phyloP scores from a whole-genome alignment of 1,139 yeast genomes.

The Candida tetrigidarum region DNA sequence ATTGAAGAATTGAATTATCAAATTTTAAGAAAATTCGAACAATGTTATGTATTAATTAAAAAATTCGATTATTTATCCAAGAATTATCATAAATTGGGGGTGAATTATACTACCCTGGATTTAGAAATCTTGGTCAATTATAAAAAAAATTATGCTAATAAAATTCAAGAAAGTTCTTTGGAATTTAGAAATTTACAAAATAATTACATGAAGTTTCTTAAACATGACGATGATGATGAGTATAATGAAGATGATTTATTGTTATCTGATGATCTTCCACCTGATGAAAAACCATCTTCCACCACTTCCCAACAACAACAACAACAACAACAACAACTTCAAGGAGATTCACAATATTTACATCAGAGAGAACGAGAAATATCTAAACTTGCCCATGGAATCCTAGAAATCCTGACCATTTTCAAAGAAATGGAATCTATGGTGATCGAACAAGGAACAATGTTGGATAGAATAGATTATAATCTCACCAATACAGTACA shows the following conservation, averaged over 20 bases:
- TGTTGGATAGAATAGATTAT: slow-evolving; percentile 90
- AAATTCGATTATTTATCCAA: slow-evolving; percentile 58
- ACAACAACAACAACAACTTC: slow-evolving; percentile 42
- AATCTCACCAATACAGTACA: slow-evolving; percentile 80
- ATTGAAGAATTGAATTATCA: slow-evolving; percentile 79
- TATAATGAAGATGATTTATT: slow-evolving; percentile 9
- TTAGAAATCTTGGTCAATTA: slow-evolving; percentile 73
- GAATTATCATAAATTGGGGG: slow-evolving; percentile 36
- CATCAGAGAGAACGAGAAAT: slow-evolving; percentile 88
- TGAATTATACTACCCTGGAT: slow-evolving; percentile 52
- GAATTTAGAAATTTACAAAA: slow-evolving; percentile 86
- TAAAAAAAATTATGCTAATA: slow-evolving; percentile 82
- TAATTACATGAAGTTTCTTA: slow-evolving; percentile 76
- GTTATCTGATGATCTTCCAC: slow-evolving; percentile 12
- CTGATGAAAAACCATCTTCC: background rate
- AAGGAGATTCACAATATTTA: slow-evolving; percentile 45
- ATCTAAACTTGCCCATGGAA: slow-evolving; percentile 89
- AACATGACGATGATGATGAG: slow-evolving; percentile 73
- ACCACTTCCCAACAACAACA: slow-evolving; percentile 34
- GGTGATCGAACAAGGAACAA: slow-evolving; percentile 95
- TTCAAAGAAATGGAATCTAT: slow-evolving; percentile 91
- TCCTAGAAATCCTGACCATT: slow-evolving; percentile 88
- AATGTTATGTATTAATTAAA: slow-evolving; percentile 77
- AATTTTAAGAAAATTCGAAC: slow-evolving; percentile 74
- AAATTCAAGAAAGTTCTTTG: slow-evolving; percentile 78